These are phyloP conservation scores for Solanum clarkiae DNA, from an alignment of 257 asterid species.

Conservation along the genomic window DNA sequence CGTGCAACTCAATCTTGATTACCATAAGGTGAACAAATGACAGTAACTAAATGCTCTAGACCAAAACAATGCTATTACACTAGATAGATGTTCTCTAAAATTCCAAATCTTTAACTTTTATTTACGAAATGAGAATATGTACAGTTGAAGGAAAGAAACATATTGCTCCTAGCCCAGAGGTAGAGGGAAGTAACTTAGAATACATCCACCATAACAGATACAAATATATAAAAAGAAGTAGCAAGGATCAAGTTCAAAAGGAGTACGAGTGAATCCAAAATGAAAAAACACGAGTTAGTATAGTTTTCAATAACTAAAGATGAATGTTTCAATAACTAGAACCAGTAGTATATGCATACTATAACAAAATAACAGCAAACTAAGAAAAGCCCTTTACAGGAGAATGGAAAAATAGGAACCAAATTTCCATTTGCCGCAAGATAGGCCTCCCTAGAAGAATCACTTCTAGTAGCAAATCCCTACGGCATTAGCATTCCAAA, in stretches of 20 bases:
- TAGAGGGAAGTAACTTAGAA: no score
- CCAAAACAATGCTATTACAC: no score
- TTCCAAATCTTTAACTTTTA: no score
- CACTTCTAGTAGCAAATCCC: neutral
- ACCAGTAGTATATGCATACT: neutral
- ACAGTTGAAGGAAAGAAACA: no score
- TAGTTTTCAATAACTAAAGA: neutral
- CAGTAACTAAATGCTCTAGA: no score
- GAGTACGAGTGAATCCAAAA: neutral
- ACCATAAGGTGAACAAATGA: constrained; percentile 53
- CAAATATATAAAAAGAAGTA: neutral
- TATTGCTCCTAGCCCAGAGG: no score
- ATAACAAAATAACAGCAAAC: neutral
- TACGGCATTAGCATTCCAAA: neutral
- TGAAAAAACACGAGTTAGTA: neutral
- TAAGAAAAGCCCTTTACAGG: neutral
- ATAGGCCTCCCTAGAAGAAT: neutral
- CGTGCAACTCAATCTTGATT: constrained; percentile 66
- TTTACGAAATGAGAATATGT: no score
- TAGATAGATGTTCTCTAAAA: no score
- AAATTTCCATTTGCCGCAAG: neutral
- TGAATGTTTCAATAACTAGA: neutral
- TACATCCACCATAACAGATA: neutral
- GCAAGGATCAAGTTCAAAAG: neutral
- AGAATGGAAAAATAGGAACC: neutral